phyloP scores from a whole-genome alignment of 2,329 filamentous ascomycete species.

The Tolypocladium nubicola region DNA sequence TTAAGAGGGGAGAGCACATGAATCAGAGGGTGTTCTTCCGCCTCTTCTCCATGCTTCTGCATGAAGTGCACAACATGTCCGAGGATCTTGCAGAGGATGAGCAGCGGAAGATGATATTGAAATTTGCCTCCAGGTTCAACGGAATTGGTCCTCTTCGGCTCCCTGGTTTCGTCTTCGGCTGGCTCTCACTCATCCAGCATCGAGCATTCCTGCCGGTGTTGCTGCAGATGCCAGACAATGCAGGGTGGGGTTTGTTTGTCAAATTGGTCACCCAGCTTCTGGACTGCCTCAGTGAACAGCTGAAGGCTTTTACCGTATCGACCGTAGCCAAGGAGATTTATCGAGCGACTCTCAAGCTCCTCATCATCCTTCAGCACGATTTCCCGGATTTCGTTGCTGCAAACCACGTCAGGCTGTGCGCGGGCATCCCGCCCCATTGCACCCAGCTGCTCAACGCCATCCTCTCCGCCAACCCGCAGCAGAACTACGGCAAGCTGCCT shows the following conservation, averaged over 20 bases:
- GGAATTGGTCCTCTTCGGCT: constrained; percentile 67
- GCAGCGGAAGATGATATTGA: constrained; percentile 58
- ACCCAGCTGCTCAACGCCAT: constrained; percentile 83
- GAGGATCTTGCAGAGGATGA: constrained; percentile 51
- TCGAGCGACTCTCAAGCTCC: constrained; percentile 68
- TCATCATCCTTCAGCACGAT: constrained; percentile 84
- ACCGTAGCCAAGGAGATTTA: constrained; percentile 73
- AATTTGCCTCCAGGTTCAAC: constrained; percentile 60
- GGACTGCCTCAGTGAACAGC: constrained; percentile 64
- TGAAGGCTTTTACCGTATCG: constrained; percentile 62
- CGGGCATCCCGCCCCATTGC: constrained; percentile 72
- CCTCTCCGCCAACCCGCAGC: constrained; percentile 69
- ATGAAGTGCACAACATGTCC: constrained; percentile 54
- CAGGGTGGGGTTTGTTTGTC: constrained; percentile 67
- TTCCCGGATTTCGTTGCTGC: constrained; percentile 88
- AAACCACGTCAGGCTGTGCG: constrained; percentile 73
- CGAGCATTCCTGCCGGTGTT: constrained; percentile 74
- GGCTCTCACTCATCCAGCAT: constrained; percentile 75
- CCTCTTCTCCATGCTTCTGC: constrained; percentile 72
- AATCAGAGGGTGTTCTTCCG: constrained; percentile 88
- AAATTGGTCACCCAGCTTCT: constrained; percentile 65
- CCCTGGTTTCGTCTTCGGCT: constrained; percentile 75
- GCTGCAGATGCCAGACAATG: constrained; percentile 54
- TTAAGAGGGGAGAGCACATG: constrained; percentile 69
- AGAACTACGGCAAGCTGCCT: constrained; percentile 52